Evolutionary conservation across 352 stramenopile genomes (phyloP).

Genomic region (Globisporangium paroecandrum): DNA sequence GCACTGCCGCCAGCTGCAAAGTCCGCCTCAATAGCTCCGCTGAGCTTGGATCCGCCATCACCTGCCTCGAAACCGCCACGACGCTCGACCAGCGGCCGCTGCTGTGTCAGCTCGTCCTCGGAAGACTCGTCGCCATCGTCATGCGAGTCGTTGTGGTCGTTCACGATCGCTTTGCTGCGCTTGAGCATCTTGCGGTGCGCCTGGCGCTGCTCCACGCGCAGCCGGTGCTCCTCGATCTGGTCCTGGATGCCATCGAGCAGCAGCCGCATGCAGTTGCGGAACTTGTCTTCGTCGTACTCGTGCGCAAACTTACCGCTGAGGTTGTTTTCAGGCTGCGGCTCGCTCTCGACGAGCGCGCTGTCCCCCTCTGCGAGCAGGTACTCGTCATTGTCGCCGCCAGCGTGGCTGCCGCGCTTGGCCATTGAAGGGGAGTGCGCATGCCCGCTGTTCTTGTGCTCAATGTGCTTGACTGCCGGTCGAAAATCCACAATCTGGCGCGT

Average conservation of each 20-base stretch:
- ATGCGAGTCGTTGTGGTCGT: constrained; percentile 12
- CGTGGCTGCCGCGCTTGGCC: constrained; percentile 14
- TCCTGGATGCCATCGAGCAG: constrained; percentile 80
- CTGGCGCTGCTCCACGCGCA: constrained; percentile 40
- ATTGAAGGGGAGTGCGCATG: not conserved
- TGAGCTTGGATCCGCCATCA: not conserved
- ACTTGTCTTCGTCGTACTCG: constrained; percentile 63
- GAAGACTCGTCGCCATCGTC: constrained; percentile 6
- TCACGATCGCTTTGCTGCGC: constrained; percentile 18
- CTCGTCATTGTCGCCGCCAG: constrained; percentile 10
- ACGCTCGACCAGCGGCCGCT: constrained; percentile 12
- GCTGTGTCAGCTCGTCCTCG: constrained; percentile 13
- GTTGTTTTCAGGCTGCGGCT: constrained; percentile 10
- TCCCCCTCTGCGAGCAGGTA: constrained; percentile 4
- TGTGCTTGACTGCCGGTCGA: constrained; percentile 33
- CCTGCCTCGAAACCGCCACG: not conserved
- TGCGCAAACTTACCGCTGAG: constrained; percentile 19
- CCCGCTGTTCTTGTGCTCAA: not conserved
- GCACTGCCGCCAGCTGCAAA: not conserved
- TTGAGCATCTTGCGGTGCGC: constrained; percentile 29
- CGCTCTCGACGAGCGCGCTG: constrained; percentile 9
- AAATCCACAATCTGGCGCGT: constrained; percentile 85
- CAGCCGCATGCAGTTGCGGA: constrained; percentile 58
- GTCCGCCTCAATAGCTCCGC: not conserved
- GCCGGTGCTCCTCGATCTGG: constrained; percentile 76